A percentile compares a stretch with the other conserved stretches of the same genome.
phyloP scores from a whole-genome alignment of 1,284 basidiomycete genomes.

The Hypsizygus ulmarius region DNA sequence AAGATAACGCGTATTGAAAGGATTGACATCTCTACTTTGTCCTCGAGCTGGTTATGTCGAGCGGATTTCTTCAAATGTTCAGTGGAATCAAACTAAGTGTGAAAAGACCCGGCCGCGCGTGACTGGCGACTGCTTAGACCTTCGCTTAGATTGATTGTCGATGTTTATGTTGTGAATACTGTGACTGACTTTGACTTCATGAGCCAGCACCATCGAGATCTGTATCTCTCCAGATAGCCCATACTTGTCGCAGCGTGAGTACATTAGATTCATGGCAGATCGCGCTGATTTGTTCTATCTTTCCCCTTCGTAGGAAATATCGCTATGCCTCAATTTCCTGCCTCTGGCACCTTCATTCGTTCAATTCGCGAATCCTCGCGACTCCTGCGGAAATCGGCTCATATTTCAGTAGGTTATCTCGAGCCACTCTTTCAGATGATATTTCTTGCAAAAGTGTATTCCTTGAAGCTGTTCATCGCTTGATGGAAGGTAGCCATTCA shows the following conservation, averaged over 20 bases:
- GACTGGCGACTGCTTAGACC: too few species aligned
- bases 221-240: too few species aligned
- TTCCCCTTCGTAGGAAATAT: background rate
- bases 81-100: too few species aligned
- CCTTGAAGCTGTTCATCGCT: background rate
- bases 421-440: background rate
- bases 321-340: conserved; percentile 36
- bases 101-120: too few species aligned
- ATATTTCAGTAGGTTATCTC: conserved; percentile 38
- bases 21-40: conserved; percentile 4
- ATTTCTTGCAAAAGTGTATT: background rate
- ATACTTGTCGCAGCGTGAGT: background rate
- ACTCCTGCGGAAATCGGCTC: conserved; percentile 40
- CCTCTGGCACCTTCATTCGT: conserved; percentile 44
- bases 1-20: conserved; percentile 4
- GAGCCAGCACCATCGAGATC: too few species aligned
- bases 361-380: conserved; percentile 52
- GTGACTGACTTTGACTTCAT: too few species aligned
- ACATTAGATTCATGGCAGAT: background rate
- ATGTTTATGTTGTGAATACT: too few species aligned
- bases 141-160: too few species aligned
- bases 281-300: background rate
- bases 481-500: background rate
- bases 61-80: too few species aligned
- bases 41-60: background rate